Conservation (phyloP, 108 stramenopile species). For the Asterionellopsis glacialis region DNA sequence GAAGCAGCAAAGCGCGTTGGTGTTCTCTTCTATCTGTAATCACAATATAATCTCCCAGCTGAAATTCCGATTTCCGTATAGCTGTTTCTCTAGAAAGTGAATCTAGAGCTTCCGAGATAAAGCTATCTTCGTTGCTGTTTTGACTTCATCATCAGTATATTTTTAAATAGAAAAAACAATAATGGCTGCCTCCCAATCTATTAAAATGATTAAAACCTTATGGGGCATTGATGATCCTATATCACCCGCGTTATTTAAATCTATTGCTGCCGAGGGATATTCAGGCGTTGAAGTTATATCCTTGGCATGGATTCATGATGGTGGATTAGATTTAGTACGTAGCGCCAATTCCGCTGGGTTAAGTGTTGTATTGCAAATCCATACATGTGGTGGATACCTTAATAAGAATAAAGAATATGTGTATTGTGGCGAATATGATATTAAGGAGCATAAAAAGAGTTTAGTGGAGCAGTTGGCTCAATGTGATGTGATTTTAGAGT, state of each 20-base stretch:
- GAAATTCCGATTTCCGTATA: too few species aligned
- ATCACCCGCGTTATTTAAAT: slow-evolving; percentile 6
- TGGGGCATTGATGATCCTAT: slow-evolving; percentile 27
- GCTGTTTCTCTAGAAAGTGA: too few species aligned
- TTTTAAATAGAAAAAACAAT: too few species aligned
- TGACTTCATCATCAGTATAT: too few species aligned
- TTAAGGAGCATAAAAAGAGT: slow-evolving; percentile 11
- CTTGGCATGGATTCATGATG: slow-evolving; percentile 10
- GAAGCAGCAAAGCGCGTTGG: too few species aligned
- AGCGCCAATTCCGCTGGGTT: slow-evolving; percentile 9
- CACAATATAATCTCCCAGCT: too few species aligned
- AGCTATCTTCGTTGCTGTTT: too few species aligned
- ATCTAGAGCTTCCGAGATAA: too few species aligned
- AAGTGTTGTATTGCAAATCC: slow-evolving; percentile 10
- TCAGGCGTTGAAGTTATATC: slow-evolving; percentile 13
- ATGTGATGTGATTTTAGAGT: slow-evolving; percentile 4
- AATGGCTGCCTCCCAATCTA: too few species aligned
- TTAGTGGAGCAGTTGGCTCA: slow-evolving; percentile 16
- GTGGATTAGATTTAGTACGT: slow-evolving; percentile 6
- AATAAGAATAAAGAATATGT: slow-evolving; percentile 9
- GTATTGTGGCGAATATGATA: slow-evolving; percentile 18
- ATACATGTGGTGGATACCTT: slow-evolving; percentile 18
- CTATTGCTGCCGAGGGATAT: slow-evolving; percentile 17
- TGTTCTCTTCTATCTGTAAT: too few species aligned
- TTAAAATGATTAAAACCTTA: slow-evolving; percentile 14